phyloP scores from a whole-genome alignment of 169 alveolate genomes.

The Eimeria praecox region DNA sequence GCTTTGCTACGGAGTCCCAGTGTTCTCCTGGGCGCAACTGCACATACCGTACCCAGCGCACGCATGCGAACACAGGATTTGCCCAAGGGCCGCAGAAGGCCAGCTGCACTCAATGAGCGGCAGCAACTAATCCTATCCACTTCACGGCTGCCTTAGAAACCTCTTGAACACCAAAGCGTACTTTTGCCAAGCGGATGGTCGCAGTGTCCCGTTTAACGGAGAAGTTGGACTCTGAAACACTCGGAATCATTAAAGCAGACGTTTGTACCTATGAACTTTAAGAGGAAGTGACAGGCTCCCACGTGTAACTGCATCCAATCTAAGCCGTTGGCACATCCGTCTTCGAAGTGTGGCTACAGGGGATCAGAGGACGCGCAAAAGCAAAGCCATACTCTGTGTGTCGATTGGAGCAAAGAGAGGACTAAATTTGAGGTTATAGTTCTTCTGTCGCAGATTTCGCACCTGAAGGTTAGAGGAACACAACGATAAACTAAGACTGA shows the following conservation, averaged over 20 bases:
- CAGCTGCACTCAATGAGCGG: background rate
- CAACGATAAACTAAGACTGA: background rate
- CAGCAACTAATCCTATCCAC: background rate
- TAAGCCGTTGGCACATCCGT: background rate
- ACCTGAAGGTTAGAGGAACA: conserved; percentile 14
- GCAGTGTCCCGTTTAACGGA: conserved; percentile 63
- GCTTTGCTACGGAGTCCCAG: conserved; percentile 52
- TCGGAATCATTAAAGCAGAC: background rate
- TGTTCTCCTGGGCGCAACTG: conserved; percentile 71
- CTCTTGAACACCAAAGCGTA: background rate
- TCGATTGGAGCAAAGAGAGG: conserved; percentile 63
- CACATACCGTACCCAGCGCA: background rate
- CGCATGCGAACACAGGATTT: background rate
- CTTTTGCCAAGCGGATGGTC: conserved; percentile 66
- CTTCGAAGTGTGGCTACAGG: background rate
- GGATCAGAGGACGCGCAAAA: background rate
- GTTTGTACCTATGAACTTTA: background rate
- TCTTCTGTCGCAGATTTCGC: conserved; percentile 41
- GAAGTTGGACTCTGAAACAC: conserved; percentile 58
- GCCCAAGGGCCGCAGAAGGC: background rate
- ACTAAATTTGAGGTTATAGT: conserved; percentile 11
- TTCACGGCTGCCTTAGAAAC: background rate
- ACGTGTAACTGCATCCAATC: background rate
- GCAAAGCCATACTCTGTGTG: conserved; percentile 50
- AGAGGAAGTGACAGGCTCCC: background rate